A percentile compares a stretch with the other conserved stretches of the same genome.
These are phyloP conservation scores for Rubus idaeus DNA, from an alignment of 306 rosid genomes.

Conservation along the genomic window DNA sequence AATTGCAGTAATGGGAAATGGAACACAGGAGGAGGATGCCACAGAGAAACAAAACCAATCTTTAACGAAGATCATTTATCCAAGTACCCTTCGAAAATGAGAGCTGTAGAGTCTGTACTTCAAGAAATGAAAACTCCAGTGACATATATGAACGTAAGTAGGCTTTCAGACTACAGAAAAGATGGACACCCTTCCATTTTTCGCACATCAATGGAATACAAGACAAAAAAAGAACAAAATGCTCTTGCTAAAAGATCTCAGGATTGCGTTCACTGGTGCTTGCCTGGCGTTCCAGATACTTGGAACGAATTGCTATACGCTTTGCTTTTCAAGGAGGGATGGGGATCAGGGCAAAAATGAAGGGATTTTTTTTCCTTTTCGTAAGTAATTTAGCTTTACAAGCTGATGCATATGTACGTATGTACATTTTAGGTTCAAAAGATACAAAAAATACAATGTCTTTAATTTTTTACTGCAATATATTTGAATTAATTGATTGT, in stretches of 20 bases:
- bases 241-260: conserved; percentile 36
- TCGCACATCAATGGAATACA: conserved; percentile 40
- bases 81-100: conserved; percentile 81
- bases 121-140: conserved; percentile 68
- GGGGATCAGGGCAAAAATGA: conserved; percentile 27
- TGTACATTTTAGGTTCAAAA: conserved; percentile 3
- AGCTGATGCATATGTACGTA: neutral
- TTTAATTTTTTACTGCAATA: neutral
- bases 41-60: conserved; percentile 76
- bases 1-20: conserved; percentile 85
- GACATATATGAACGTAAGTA: conserved; percentile 71
- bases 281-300: conserved; percentile 70
- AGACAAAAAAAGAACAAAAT: conserved; percentile 34
- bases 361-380: neutral
- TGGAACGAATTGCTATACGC: conserved; percentile 61
- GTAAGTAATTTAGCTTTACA: neutral
- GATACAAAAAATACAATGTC: neutral
- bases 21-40: conserved; percentile 95
- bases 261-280: conserved; percentile 72
- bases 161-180: conserved; percentile 84
- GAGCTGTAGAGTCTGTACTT: conserved; percentile 65
- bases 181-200: conserved; percentile 86
- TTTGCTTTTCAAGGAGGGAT: conserved; percentile 35
- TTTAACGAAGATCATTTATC: conserved; percentile 41
- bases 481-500: neutral